These are phyloP conservation scores for Penicillium antarcticum DNA, from an alignment of 495 filamentous ascomycete genomes.

Conservation along the genomic window DNA sequence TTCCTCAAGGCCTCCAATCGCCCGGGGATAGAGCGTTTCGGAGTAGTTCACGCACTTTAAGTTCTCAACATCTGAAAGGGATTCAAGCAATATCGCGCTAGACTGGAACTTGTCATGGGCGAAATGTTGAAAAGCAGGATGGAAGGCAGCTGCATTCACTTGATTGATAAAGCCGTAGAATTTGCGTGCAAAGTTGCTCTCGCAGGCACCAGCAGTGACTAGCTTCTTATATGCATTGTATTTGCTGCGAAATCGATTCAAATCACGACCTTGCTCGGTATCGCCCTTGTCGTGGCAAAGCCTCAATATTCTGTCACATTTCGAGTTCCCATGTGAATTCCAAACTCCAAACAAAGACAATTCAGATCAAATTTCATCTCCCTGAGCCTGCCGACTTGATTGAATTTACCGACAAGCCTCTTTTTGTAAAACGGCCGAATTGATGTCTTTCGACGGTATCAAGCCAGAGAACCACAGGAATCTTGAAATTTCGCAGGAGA, in stretches of 20 bases:
- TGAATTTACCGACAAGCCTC: too few species aligned
- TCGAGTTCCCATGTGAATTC: too few species aligned
- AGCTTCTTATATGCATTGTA: constrained; percentile 23
- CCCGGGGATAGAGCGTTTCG: constrained; percentile 10
- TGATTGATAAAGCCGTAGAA: constrained; percentile 21
- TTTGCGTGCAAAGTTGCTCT: constrained; percentile 15
- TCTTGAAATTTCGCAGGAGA: too few species aligned
- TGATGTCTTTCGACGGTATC: too few species aligned
- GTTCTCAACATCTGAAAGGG: constrained; percentile 14
- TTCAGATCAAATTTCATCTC: too few species aligned
- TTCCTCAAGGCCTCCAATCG: constrained; percentile 17
- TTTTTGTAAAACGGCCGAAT: too few species aligned
- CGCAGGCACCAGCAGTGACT: constrained; percentile 12
- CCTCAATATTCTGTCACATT: too few species aligned
- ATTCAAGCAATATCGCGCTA: constrained; percentile 20
- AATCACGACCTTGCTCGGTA: constrained; percentile 18
- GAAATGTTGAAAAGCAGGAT: constrained; percentile 15
- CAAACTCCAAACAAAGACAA: too few species aligned
- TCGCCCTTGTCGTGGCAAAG: too few species aligned
- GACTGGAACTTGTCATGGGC: constrained; percentile 6
- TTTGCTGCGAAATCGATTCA: constrained; percentile 24
- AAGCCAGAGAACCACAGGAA: too few species aligned
- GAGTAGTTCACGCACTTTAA: constrained; percentile 27
- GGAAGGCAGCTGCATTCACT: constrained; percentile 18
- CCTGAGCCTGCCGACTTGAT: too few species aligned